phyloP scores from a whole-genome alignment of 371 early-diverging fungal genomes.

The Circinella minor region DNA sequence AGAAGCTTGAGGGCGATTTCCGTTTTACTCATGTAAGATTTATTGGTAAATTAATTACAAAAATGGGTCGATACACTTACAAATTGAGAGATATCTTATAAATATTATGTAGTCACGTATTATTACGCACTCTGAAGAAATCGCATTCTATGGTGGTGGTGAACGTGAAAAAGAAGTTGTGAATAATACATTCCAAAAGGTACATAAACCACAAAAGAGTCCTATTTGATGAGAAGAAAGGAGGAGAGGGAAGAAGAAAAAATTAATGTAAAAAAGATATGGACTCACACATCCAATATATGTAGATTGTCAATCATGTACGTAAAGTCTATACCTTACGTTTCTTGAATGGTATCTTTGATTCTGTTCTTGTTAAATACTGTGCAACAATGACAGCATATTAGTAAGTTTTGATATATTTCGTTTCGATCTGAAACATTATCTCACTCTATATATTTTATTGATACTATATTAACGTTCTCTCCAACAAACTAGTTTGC shows the following conservation, averaged over 20 bases:
- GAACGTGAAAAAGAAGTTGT: slow-evolving; percentile 77
- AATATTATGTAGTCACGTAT: slow-evolving; percentile 63
- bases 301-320: slow-evolving; percentile 74
- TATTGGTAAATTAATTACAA: neutral
- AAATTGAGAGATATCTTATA: neutral
- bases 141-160: slow-evolving; percentile 86
- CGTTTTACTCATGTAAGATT: slow-evolving; percentile 75
- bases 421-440: neutral
- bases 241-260: slow-evolving; percentile 18
- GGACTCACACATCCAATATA: no score
- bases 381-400: slow-evolving; percentile 90
- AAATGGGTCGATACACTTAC: no score
- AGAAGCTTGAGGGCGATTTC: slow-evolving; percentile 86
- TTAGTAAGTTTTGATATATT: slow-evolving; percentile 49
- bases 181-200: slow-evolving; percentile 68
- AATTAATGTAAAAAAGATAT: no score
- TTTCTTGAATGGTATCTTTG: slow-evolving; percentile 80
- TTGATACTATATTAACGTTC: neutral
- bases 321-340: slow-evolving; percentile 77
- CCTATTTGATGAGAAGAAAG: neutral
- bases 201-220: neutral
- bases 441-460: neutral
- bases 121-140: slow-evolving; percentile 86
- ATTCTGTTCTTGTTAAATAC: slow-evolving; percentile 87
- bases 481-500: slow-evolving; percentile 40